Evolutionary conservation across 495 filamentous ascomycete genomes (phyloP), one percentile per base, ranked within the genome.

Genomic region (Penicillium cinerascens): DNA sequence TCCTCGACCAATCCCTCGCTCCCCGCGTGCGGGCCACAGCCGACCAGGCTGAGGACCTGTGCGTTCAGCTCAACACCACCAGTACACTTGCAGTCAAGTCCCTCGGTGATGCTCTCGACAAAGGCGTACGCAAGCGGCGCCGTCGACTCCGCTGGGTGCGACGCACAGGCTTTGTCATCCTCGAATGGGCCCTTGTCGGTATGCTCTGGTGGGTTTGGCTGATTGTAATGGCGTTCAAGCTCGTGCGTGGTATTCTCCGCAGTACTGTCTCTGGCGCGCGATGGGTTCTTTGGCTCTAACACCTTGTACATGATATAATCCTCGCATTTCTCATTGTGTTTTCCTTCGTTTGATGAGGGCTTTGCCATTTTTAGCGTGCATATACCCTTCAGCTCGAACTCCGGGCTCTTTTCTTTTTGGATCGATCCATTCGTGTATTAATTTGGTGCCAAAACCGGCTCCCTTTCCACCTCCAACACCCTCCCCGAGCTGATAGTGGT

Each of bases 181-280:
- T 92, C 18, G 88, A 92, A 74, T 92, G 88, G 88, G 78, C 80
- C 25, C 75, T 92, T 20, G 83, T 92, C 27, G 87, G 82, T 15
- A 78, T 88, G 49, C 83, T 92, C 78, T 92, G 88, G 88, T 87
- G 85, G 66, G 85, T 89, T 9, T 92, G 88, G 88, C 75, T 89
- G 46, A 72, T 90, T 41, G 88, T 92, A 16, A 84, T 89, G 77
- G 76, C 84, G 11, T 74, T 84, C 45, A 76, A 87, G 50, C 51
- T 89, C 18, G 56, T 86, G 1, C 71, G 84, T 25, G 83, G 84
- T 16, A 56, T 83, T 11, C 75, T 85, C 23, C 77, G 76, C 36
- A 86, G 82, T 3, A 60, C 81, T 7, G 65, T 84, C 3, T 71
- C 78, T 23, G 78, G 76, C 38, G 69, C 86, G 13, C 70, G 79